Evolutionary conservation across 1,284 basidiomycete species (phyloP), one percentile per base, ranked within the genome.

Genomic region (Termitomyces sp.): DNA sequence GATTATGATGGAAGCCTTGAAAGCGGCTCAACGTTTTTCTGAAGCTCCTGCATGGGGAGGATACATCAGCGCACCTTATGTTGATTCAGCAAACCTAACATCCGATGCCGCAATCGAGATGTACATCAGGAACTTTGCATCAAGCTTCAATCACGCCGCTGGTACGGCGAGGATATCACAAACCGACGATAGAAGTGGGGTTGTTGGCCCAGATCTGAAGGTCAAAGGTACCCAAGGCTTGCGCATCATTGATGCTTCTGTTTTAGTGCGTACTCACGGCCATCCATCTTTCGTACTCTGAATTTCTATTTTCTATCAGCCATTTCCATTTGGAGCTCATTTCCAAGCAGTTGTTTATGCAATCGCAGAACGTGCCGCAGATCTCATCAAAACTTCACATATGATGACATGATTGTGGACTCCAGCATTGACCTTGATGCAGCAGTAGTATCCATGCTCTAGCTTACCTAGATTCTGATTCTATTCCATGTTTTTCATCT

Each of bases 161-260:
- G 59, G 69, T 17, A 71, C 68, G 19, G 70, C 70, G 13, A 62
- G 64, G 8, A 76, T 76, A 64, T 71, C 70, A 5, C 52, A 60
- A 24, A 58, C 57, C 17, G 56, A 52, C 10, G 63, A 63, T 1
- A 54, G 55, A 9, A 61, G 63, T 28, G 59, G 70, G 46, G 78
- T 77, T 1, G 70, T 79, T 3, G 73, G 75, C 48, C 67, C 73
- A 1, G 61, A 72, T 54, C 65, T 82, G 47, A 64, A 60, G 6
- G 79, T 82, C 15, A 76, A 81, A 53, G 77, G 76, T 1, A 65
- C 74, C 5, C 53, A 64, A 5, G 72, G 71, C 0, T 57, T 81
- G 42, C 66, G 79, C 4, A 67, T 81, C 8, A 72, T 78, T 12
- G 80, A 82, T 59, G 78, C 76, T 0, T 75, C 73, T 30, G 64